Evolutionary conservation across 2,329 filamentous ascomycete genomes (phyloP).

Genomic region (Epichloe gansuensis): DNA sequence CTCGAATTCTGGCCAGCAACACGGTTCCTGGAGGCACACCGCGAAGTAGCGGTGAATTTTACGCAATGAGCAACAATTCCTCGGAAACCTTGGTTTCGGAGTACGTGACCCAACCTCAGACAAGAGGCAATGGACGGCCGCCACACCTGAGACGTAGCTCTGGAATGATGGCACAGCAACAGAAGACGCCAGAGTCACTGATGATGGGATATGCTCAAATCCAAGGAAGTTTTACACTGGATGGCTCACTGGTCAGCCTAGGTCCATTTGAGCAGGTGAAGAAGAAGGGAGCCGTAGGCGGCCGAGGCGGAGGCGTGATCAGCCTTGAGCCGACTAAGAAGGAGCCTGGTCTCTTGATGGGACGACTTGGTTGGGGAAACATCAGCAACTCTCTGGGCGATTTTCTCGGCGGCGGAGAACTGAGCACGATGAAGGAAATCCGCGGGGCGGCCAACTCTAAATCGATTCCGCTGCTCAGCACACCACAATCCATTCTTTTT

Average conservation of each 20-base stretch:
- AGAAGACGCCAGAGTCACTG: conserved; percentile 56
- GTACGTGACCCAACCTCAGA: conserved; percentile 47
- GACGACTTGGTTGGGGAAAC: conserved; percentile 75
- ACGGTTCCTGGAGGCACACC: conserved; percentile 65
- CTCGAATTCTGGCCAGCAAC: conserved; percentile 62
- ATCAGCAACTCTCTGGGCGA: conserved; percentile 82
- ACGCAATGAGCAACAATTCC: conserved; percentile 88
- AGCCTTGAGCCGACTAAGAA: conserved; percentile 63
- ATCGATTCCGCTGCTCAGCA: conserved; percentile 82
- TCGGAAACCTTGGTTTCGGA: conserved; percentile 88
- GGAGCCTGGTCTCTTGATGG: conserved; percentile 69
- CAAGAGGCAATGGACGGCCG: conserved; percentile 24
- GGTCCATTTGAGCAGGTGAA: conserved; percentile 92
- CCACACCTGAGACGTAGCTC: conserved; percentile 35
- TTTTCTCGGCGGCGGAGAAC: conserved; percentile 70
- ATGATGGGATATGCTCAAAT: conserved; percentile 99
- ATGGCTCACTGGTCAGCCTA: conserved; percentile 82
- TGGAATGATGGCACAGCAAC: conserved; percentile 28
- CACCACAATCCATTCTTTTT: conserved; percentile 89
- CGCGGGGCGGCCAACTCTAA: conserved; percentile 74
- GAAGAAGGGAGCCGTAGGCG: conserved; percentile 78
- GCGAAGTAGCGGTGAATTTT: conserved; percentile 87
- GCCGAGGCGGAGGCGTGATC: conserved; percentile 76
- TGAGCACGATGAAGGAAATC: conserved; percentile 94
- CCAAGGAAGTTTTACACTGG: conserved; percentile 79